Percentiles rank a stretch among this genome's conserved stretches.
Conservation (phyloP, 768 basidiomycete genomes). For the Myochromella boudieri region DNA sequence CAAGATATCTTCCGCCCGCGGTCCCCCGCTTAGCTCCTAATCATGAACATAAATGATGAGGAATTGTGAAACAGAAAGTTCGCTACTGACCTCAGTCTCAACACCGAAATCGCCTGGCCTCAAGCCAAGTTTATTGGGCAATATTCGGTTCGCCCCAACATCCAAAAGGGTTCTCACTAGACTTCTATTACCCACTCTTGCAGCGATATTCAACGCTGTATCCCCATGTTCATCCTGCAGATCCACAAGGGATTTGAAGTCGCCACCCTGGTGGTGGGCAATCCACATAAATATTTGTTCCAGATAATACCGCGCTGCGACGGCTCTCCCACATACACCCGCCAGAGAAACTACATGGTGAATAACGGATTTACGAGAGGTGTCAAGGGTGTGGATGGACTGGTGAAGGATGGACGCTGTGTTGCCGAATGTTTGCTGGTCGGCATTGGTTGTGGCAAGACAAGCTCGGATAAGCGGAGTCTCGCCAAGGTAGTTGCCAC, state of each 20-base stretch:
- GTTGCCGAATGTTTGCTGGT: constrained; percentile 69
- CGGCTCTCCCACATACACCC: constrained; percentile 85
- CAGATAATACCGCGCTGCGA: constrained; percentile 86
- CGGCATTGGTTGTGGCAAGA: constrained; percentile 84
- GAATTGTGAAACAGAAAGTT: neutral
- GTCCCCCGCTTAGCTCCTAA: constrained; percentile 70
- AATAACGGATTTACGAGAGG: constrained; percentile 78
- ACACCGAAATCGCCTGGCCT: constrained; percentile 95
- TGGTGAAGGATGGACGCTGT: constrained; percentile 64
- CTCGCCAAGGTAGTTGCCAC: constrained; percentile 93
- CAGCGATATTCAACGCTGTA: constrained; percentile 93
- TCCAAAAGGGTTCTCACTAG: constrained; percentile 86
- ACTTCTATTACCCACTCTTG: constrained; percentile 87
- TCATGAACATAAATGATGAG: constrained; percentile 1
- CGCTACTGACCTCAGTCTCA: constrained; percentile 72
- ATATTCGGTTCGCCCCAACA: constrained; percentile 86
- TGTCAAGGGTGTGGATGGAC: constrained; percentile 88
- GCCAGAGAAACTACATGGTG: constrained; percentile 93
- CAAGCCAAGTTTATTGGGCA: constrained; percentile 91
- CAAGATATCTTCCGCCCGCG: constrained; percentile 78
- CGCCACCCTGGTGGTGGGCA: constrained; percentile 71
- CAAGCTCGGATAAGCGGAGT: constrained; percentile 92
- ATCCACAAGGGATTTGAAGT: constrained; percentile 81
- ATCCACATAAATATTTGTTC: constrained; percentile 88
- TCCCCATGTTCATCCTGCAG: constrained; percentile 95